Conservation (phyloP, 83 land plant species). For the Thuja plicata region DNA sequence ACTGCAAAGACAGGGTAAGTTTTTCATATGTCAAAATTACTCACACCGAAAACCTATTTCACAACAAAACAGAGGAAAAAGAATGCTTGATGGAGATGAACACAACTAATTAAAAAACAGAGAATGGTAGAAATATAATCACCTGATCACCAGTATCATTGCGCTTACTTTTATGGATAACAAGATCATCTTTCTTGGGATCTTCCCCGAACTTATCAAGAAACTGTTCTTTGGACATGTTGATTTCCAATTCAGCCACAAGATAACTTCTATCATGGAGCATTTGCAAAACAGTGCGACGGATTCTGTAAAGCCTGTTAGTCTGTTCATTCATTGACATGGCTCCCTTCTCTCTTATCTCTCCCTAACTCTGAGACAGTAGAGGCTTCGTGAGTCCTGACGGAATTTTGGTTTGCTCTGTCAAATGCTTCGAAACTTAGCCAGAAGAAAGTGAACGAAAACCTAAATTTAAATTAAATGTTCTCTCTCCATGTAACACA, state of each 20-base stretch:
- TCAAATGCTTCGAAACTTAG: too few species aligned
- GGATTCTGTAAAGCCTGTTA: conserved; percentile 57
- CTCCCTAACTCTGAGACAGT: too few species aligned
- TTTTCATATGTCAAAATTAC: not conserved
- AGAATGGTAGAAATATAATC: not conserved
- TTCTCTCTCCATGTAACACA: too few species aligned
- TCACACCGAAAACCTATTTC: not conserved
- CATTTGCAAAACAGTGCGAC: conserved; percentile 89
- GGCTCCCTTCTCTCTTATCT: not conserved
- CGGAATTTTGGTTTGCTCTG: too few species aligned
- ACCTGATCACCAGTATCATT: conserved; percentile 68
- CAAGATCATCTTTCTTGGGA: conserved; percentile 84
- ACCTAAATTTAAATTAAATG: too few species aligned
- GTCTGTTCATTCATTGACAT: conserved; percentile 59
- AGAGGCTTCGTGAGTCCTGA: too few species aligned
- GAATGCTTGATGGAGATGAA: not conserved
- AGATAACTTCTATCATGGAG: conserved; percentile 76
- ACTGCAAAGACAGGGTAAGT: conserved; percentile 30
- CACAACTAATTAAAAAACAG: not conserved
- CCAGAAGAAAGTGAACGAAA: too few species aligned
- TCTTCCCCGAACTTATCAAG: conserved; percentile 69
- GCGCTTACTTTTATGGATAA: conserved; percentile 63
- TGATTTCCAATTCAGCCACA: conserved; percentile 70
- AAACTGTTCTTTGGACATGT: conserved; percentile 53
- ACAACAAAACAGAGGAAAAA: not conserved